Evolutionary conservation across 306 rosid genomes (phyloP), one percentile per base, ranked within the genome.

Genomic region (Corylus avellana): DNA sequence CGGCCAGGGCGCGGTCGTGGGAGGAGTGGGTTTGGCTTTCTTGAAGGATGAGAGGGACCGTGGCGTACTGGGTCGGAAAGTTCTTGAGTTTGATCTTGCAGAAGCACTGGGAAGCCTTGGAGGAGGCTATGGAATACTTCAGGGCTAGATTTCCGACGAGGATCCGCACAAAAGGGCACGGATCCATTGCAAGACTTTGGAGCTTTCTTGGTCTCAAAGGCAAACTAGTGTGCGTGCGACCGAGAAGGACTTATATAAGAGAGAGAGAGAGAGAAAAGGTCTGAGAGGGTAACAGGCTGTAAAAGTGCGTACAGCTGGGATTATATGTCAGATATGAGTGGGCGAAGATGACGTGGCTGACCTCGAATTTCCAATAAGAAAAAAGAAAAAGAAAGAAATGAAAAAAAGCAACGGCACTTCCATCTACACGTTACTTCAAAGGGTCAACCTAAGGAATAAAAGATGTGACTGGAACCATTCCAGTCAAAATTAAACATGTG

Each of bases 121-220:
- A 88, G 10, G 50, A 48, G 12, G 94, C 96, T 0, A 89, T 85
- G 8, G 93, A 97, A 63, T 91, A 77, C 76, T 93, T 91, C 27
- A 93, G 87, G 5, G 96, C 97, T n/a, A 93, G 89, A 71, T 89
- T 88, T 4, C 86, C 87, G 0, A 91, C 88, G 32, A 90, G 88
- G 73, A 93, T 80, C 1, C 94, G 84, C 9, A 89, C 89, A 39
- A 93, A 93, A 39, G 90, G 91, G 78, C 94, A 91, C 0, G 97
- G 97, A 91, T 93, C 96, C 97, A 93, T 93, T 32, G 68, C 53
- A 16, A 5, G 4, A 18, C 12, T 22, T 53, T 37, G 9, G 29
- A 22, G 37, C 13, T 35, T 39, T 17, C n/a, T 14, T 5, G 25
- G 22, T 49, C 48, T 75, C 0, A 50, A 58, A 58, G 12, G 46